Base-by-base conservation (phyloP, 768 basidiomycete genomes). In the Mrakia gelida region DNA sequence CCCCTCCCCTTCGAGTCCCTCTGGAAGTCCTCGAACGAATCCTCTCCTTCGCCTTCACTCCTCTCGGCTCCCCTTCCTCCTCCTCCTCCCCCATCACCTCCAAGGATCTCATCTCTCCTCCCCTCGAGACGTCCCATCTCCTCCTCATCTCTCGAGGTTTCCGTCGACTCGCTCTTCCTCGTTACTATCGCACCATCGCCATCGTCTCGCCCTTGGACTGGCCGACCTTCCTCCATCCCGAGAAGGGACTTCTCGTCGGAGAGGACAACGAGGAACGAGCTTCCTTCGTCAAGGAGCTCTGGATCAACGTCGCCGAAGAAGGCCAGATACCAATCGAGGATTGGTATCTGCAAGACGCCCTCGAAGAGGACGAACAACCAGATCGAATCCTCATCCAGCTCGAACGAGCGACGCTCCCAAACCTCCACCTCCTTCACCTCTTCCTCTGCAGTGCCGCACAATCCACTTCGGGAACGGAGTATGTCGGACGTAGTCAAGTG, bases 181-280 rank as follows among this genome's bases (percentile, higher is more conserved):
- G 38, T 15, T 65, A 32, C 63, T 38, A 28, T 11, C 23, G 13
- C 30, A 7, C 9, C 30, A 21, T 65, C 63, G 1, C 63, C 63
- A 65, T 65, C 63, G 21, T 30, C n/a, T n/a, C n/a, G n/a, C n/a
- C n/a, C n/a, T n/a, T n/a, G 45, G 63, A 65, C 32, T 65, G 34
- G 30, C 0, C 5, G 13, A 2, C 28, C 32, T 65, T 65, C 63
- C 34, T 65, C 63, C 32, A 65, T 16, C 63, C 63, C 63, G 63
- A 38, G 8, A 3, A 65, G 0, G 63, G 63, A 65, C 63, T 65
- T 32, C 34, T 65, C 63, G 59, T 28, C 6, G 59, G 23, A 26
- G 59, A 59, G 1, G 59, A 59, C n/a, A 30, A 21, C 11, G 18
- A 34, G 63, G 8, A 21, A 32, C 38, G 59, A 59, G 13, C 26